Evolutionary conservation across 306 rosid genomes (phyloP).

Genomic region (Alnus rubra): DNA sequence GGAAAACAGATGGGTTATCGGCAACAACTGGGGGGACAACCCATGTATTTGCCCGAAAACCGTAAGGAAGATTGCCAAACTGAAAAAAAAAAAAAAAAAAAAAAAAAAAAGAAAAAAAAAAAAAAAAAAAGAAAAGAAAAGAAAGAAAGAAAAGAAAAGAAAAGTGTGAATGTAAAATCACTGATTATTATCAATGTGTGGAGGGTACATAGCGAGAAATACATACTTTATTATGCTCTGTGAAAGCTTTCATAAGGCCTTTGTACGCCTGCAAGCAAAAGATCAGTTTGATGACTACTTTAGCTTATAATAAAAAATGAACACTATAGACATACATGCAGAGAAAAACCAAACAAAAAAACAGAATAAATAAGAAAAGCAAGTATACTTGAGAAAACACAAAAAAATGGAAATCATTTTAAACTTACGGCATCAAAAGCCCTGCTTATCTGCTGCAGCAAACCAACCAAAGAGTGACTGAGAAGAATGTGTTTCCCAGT

Average conservation of each 20-base stretch:
- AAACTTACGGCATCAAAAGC: slow-evolving; percentile 82
- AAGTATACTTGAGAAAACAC: background rate
- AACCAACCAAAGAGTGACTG: slow-evolving; percentile 72
- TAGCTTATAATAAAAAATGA: background rate
- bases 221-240: slow-evolving; percentile 85
- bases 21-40: slow-evolving; percentile 93
- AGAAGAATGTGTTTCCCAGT: slow-evolving; percentile 79
- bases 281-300: slow-evolving; percentile 8
- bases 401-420: background rate
- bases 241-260: slow-evolving; percentile 86
- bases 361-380: background rate
- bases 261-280: slow-evolving; percentile 72
- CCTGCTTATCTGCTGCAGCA: slow-evolving; percentile 90
- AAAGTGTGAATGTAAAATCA: slow-evolving; percentile 23
- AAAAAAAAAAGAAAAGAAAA: no score
- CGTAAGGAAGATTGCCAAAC: slow-evolving; percentile 99
- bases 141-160: no score
- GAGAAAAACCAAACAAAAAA: background rate
- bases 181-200: slow-evolving; percentile 10
- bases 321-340: background rate
- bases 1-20: slow-evolving; percentile 67
- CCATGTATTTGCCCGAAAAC: slow-evolving; percentile 97
- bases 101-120: slow-evolving; percentile 24
- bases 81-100: slow-evolving; percentile 38
- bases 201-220: slow-evolving; percentile 16